These are phyloP conservation scores for Venturiaceae sp. DNA, from an alignment of 2,329 filamentous ascomycete species.

Conservation along the genomic window DNA sequence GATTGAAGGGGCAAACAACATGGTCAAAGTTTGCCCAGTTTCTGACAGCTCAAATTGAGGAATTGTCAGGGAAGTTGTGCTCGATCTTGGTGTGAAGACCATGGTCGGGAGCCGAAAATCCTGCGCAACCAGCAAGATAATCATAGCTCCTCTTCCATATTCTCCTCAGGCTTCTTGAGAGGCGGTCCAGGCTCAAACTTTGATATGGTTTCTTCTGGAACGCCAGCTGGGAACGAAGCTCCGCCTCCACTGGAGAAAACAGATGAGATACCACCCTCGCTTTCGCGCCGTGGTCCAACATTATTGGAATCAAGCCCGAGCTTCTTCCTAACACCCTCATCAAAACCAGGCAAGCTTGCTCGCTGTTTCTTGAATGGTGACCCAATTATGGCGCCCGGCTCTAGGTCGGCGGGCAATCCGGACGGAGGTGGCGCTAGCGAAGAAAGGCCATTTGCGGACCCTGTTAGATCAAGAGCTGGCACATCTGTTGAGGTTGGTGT, in stretches of 20 bases:
- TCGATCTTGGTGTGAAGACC: too few relatives aligned
- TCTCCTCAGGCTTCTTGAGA: conserved; percentile 13
- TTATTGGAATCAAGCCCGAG: conserved; percentile 16
- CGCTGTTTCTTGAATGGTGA: conserved; percentile 71
- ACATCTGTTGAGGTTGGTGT: conserved; percentile 1
- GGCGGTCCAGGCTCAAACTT: conserved; percentile 9
- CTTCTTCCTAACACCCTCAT: conserved; percentile 30
- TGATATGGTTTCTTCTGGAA: neutral
- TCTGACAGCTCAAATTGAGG: too few relatives aligned
- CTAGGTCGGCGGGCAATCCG: conserved; percentile 23
- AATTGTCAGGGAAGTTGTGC: too few relatives aligned
- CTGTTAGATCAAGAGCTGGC: neutral
- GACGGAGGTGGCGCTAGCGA: conserved; percentile 12
- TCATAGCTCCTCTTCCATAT: conserved; percentile 30
- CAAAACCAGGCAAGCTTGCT: conserved; percentile 46
- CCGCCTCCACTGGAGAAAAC: conserved; percentile 22
- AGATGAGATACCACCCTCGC: conserved; percentile 19
- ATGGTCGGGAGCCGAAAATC: too few relatives aligned
- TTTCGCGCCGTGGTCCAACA: conserved; percentile 15
- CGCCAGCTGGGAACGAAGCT: conserved; percentile 13
- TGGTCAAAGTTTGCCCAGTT: too few relatives aligned
- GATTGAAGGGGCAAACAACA: too few relatives aligned
- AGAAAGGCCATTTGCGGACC: conserved; percentile 9
- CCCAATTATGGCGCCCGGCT: conserved; percentile 36
- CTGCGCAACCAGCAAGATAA: too few relatives aligned